Evolutionary conservation across 768 basidiomycete genomes (phyloP).

Genomic region (Chalciporus sphaerocephalus): DNA sequence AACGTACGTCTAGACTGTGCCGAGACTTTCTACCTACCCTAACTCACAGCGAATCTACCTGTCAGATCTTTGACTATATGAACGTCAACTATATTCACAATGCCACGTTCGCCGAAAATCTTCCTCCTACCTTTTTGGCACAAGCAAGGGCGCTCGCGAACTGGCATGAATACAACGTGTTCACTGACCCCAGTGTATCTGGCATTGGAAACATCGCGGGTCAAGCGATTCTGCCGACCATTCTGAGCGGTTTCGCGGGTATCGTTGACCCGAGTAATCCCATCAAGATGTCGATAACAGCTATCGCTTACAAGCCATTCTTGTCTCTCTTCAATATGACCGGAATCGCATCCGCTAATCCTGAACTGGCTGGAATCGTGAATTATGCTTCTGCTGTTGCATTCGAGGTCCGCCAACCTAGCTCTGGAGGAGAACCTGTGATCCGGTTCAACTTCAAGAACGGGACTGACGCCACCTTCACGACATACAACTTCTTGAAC

Average conservation of each 20-base stretch:
- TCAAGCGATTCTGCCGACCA: slow-evolving; percentile 56
- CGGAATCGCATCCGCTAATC: slow-evolving; percentile 45
- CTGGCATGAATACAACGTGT: slow-evolving; percentile 70
- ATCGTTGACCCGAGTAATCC: slow-evolving; percentile 51
- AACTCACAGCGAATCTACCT: neutral
- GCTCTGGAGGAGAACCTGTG: slow-evolving; percentile 43
- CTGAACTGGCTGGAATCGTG: slow-evolving; percentile 57
- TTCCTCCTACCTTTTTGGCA: slow-evolving; percentile 48
- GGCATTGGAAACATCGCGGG: slow-evolving; percentile 75
- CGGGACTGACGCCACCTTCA: slow-evolving; percentile 49
- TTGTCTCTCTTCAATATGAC: slow-evolving; percentile 77
- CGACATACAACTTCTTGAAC: slow-evolving; percentile 44
- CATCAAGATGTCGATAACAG: slow-evolving; percentile 54
- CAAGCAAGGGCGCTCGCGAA: slow-evolving; percentile 61
- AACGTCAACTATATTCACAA: slow-evolving; percentile 71
- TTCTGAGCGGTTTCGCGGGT: slow-evolving; percentile 48
- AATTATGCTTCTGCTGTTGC: slow-evolving; percentile 56
- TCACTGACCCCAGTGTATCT: slow-evolving; percentile 44
- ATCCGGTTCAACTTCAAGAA: slow-evolving; percentile 70
- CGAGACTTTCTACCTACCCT: neutral
- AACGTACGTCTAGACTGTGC: slow-evolving; percentile 34
- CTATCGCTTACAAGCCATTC: slow-evolving; percentile 75
- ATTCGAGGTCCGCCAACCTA: slow-evolving; percentile 54
- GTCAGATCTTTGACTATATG: slow-evolving; percentile 66
- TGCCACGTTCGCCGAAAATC: slow-evolving; percentile 40